These are phyloP conservation scores for Saccharomyces hybrid DNA, from an alignment of 1,139 yeast species.

Conservation along the genomic window DNA sequence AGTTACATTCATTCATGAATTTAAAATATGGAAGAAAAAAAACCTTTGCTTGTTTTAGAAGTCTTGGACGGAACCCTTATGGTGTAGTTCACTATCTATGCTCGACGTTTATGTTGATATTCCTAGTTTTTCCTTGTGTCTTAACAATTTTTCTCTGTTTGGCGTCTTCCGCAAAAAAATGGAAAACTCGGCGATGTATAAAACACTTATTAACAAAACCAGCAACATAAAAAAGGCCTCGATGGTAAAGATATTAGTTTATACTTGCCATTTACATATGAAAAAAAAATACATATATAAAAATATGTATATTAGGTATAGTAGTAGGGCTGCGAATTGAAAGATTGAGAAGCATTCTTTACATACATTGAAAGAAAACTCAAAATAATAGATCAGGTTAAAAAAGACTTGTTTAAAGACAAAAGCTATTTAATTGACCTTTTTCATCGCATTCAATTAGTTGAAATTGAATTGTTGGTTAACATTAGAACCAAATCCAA, in stretches of 20 bases:
- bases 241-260: too few species aligned
- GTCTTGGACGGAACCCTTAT: too few species aligned
- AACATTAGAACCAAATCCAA: constrained; percentile 67
- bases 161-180: background rate
- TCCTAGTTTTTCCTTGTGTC: background rate
- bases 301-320: too few species aligned
- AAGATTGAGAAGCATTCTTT: background rate
- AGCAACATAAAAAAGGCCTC: too few species aligned
- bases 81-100: too few species aligned
- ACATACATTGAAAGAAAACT: background rate
- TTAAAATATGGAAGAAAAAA: background rate
- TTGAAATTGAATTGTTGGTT: constrained; percentile 35
- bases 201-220: too few species aligned
- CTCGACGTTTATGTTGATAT: background rate
- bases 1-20: constrained; percentile 1
- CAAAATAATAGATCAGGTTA: background rate
- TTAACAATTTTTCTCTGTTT: background rate
- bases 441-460: constrained; percentile 10
- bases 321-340: background rate
- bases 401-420: background rate
- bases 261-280: too few species aligned
- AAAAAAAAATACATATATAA: too few species aligned
- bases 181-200: background rate
- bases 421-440: background rate
- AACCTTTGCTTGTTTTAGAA: too few species aligned